phyloP scores from a whole-genome alignment of 371 early-diverging fungal genomes.

The Batkoa obscura region DNA sequence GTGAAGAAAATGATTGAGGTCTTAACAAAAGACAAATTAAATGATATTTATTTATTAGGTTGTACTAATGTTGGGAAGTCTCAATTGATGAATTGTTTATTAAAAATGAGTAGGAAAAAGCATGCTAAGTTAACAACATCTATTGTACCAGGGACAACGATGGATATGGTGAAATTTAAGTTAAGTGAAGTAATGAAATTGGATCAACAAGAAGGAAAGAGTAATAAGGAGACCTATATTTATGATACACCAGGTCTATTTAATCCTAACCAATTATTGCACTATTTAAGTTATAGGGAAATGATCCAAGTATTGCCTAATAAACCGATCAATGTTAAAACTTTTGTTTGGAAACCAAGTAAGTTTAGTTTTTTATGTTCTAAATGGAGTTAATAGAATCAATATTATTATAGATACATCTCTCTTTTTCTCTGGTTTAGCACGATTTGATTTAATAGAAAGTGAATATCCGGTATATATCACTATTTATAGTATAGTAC shows the following conservation, averaged over 20 bases:
- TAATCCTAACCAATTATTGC: conserved; percentile 26
- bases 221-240: conserved; percentile 13
- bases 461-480: conserved; percentile 20
- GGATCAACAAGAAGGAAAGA: conserved; percentile 10
- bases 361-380: neutral
- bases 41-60: conserved; percentile 41
- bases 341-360: conserved; percentile 26
- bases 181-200: conserved; percentile 24
- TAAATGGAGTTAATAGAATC: neutral
- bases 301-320: conserved; percentile 23
- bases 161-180: conserved; percentile 39
- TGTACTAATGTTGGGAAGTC: conserved; percentile 57
- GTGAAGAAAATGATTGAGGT: conserved; percentile 23
- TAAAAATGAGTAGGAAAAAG: conserved; percentile 17
- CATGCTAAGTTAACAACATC: conserved; percentile 27
- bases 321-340: conserved; percentile 26
- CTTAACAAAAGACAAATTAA: conserved; percentile 19
- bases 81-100: conserved; percentile 35
- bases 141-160: conserved; percentile 44
- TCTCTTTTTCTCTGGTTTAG: conserved; percentile 32
- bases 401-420: conserved; percentile 17
- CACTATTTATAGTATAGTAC: conserved; percentile 31
- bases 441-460: conserved; percentile 36
- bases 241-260: conserved; percentile 53
- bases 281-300: conserved; percentile 23